Base-by-base conservation (phyloP, 208 protist species). In the Crithidia sp. region DNA sequence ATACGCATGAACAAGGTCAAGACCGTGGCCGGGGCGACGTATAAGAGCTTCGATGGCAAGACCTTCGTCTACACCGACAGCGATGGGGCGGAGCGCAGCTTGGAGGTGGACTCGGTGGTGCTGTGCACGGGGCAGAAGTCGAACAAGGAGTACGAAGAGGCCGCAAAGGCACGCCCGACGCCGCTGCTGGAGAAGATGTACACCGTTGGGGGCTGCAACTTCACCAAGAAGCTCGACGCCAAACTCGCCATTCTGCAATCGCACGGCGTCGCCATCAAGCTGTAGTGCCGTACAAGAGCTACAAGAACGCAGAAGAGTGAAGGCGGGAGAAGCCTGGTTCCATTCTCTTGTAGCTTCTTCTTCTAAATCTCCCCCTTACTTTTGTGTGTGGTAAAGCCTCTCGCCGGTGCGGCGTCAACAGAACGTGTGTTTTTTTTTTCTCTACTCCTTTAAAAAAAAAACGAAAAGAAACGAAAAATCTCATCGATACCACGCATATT, bases 111-210 rank as follows among this genome's bases (percentile, higher is more conserved):
- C 76, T 88, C 83, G 19, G 73, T 98, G 39, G 88, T 98, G 65
- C 82, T 98, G 43, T 98, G 95, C 78, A 90, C 88, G 13, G 95
- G 95, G 19, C 93, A 98, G 76, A 59, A 77, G 57, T 85, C 91
- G 13, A 82, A 91, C 83, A 79, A 78, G 43, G 80, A 82, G 57
- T 85, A 86, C 40, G 68, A 81, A 41, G 74, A 36, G 3, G 52
- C 63, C 14, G 68, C 80, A 7, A 52, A 40, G 49, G 54, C 76
- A 2, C 17, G 50, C 13, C 57, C 77, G 8, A 40, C 55, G 14
- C 52, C 79, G 13, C 40, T 82, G 19, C 50, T 71, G 41, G 52
- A 76, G 41, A 65, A 66, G 28, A 16, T 85, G 43, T 81, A 87
- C 79, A 43, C 63, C 2, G 82, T 95, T 5, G 91, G 91, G 0